Percentiles rank a stretch among this genome's conserved stretches.
Evolutionary conservation across 2,329 filamentous ascomycete species (phyloP).

Genomic region (Scleromitrula shiraiana): DNA sequence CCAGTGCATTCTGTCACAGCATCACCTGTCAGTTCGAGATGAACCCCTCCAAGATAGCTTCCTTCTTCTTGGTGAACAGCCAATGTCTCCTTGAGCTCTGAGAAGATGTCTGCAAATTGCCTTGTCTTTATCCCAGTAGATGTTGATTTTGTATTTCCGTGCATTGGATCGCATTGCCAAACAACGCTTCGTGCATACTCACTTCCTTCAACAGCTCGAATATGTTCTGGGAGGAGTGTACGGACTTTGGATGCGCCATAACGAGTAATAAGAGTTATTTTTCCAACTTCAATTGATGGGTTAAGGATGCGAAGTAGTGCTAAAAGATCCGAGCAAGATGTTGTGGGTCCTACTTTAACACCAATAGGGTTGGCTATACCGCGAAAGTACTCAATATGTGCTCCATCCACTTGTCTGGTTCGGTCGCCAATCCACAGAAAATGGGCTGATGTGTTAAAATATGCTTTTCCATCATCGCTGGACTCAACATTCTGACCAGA

Average conservation of each 20-base stretch:
- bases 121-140: slow-evolving; percentile 81
- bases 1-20: slow-evolving; percentile 94
- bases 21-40: slow-evolving; percentile 91
- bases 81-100: slow-evolving; percentile 76
- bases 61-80: slow-evolving; percentile 75
- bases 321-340: slow-evolving; percentile 67
- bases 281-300: slow-evolving; percentile 72
- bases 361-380: slow-evolving; percentile 94
- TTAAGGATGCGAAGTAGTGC: slow-evolving; percentile 78
- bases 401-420: slow-evolving; percentile 85
- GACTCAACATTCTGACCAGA: neutral
- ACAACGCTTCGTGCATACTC: slow-evolving; percentile 63
- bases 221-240: slow-evolving; percentile 71
- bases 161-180: slow-evolving; percentile 99
- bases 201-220: slow-evolving; percentile 76
- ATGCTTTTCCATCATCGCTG: slow-evolving; percentile 41
- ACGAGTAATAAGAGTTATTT: slow-evolving; percentile 92
- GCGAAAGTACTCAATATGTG: slow-evolving; percentile 95
- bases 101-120: slow-evolving; percentile 82
- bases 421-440: slow-evolving; percentile 99
- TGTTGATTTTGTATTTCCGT: slow-evolving; percentile 69
- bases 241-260: slow-evolving; percentile 78
- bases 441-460: slow-evolving; percentile 91
- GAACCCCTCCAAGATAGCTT: slow-evolving; percentile 86
- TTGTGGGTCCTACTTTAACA: slow-evolving; percentile 89